Conservation (phyloP, 192 early-diverging fungal species). For the Funneliformis mosseae region DNA sequence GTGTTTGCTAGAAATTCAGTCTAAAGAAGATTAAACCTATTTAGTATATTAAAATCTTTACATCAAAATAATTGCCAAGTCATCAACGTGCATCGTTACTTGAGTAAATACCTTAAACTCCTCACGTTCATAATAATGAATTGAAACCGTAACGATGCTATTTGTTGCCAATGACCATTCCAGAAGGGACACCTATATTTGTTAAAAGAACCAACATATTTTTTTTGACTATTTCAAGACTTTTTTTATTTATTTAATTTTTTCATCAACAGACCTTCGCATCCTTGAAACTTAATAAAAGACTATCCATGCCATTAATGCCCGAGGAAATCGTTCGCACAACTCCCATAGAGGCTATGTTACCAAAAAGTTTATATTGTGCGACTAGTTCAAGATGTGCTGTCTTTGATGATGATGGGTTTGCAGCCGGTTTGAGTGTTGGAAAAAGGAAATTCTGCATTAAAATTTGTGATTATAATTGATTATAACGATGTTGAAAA, state of each 20-base stretch:
- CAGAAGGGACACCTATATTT: constrained; percentile 83
- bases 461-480: not conserved
- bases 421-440: constrained; percentile 34
- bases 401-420: constrained; percentile 36
- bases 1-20: constrained; percentile 69
- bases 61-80: not conserved
- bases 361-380: constrained; percentile 69
- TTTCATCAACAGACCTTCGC: constrained; percentile 67
- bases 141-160: constrained; percentile 85
- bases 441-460: constrained; percentile 37
- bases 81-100: not conserved
- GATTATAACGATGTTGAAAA: constrained; percentile 16
- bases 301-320: constrained; percentile 65
- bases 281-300: constrained; percentile 78
- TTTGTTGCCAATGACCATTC: constrained; percentile 79
- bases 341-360: constrained; percentile 69
- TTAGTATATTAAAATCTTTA: not conserved
- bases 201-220: not conserved
- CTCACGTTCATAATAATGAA: constrained; percentile 97
- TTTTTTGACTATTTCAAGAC: constrained; percentile 27
- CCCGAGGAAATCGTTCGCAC: constrained; percentile 69
- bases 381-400: constrained; percentile 65
- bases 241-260: not conserved
- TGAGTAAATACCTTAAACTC: constrained; percentile 66
- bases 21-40: constrained; percentile 36